Percentiles rank a stretch among this genome's conserved stretches.
phyloP scores from a whole-genome alignment of 2,329 filamentous ascomycete species.

The Cladosporium sp. region DNA sequence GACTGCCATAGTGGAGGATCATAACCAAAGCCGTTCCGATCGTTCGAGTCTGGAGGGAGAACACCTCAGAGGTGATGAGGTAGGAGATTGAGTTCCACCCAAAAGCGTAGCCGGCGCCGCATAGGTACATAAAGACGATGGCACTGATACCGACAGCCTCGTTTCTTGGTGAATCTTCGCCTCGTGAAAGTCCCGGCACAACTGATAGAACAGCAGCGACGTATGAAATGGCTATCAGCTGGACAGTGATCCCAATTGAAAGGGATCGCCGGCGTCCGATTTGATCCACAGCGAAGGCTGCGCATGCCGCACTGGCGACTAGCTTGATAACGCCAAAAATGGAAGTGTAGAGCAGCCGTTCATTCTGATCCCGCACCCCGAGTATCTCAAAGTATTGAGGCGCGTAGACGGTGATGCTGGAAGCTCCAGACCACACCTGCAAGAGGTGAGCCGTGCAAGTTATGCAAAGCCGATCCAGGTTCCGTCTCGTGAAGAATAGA shows the following conservation, averaged over 20 bases:
- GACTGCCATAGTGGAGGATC: constrained; percentile 68
- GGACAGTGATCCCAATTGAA: constrained; percentile 40
- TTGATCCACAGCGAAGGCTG: constrained; percentile 69
- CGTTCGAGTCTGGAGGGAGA: constrained; percentile 64
- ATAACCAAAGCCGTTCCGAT: constrained; percentile 63
- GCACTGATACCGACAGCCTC: constrained; percentile 56
- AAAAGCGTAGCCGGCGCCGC: constrained; percentile 58
- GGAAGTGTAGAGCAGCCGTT: constrained; percentile 63
- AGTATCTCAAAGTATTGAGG: constrained; percentile 65
- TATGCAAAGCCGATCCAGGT: constrained; percentile 65
- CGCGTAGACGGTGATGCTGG: constrained; percentile 68
- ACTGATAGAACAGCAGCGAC: constrained; percentile 45
- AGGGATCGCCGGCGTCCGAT: constrained; percentile 61
- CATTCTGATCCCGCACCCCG: constrained; percentile 59
- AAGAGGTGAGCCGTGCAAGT: constrained; percentile 61
- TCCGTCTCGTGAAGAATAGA: constrained; percentile 59
- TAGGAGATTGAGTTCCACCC: constrained; percentile 75
- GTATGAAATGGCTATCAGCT: constrained; percentile 45
- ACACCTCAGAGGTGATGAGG: constrained; percentile 66
- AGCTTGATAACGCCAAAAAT: constrained; percentile 72
- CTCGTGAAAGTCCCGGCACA: constrained; percentile 50
- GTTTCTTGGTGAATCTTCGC: constrained; percentile 43
- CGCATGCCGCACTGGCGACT: constrained; percentile 58
- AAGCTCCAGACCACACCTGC: constrained; percentile 66
- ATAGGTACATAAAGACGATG: constrained; percentile 46